Conservation (phyloP, 176 grass and related monocot genomes). For the Eragrostis nindensis region DNA sequence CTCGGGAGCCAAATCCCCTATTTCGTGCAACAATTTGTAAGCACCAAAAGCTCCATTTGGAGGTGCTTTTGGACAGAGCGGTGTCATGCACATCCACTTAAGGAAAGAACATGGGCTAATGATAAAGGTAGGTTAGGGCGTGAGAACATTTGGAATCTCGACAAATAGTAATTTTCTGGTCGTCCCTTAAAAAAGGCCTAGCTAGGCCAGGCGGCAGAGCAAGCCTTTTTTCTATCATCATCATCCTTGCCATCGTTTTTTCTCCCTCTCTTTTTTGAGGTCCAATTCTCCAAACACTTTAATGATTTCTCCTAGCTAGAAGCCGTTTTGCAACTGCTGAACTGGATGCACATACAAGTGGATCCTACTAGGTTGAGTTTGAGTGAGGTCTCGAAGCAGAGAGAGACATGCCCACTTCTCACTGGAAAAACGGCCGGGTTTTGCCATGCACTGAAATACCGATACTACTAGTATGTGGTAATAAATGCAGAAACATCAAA, state of each 20-base stretch:
- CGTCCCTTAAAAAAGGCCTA: slow-evolving; percentile 40
- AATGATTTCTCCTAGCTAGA: not conserved
- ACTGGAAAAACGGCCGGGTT: not conserved
- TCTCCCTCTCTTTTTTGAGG: slow-evolving; percentile 38
- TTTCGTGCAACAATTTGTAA: slow-evolving; percentile 53
- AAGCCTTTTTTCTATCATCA: slow-evolving; percentile 43
- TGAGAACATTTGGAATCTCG: slow-evolving; percentile 76
- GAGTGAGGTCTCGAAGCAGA: not conserved
- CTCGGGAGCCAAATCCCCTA: slow-evolving; percentile 52
- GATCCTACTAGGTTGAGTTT: not conserved
- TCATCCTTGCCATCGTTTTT: slow-evolving; percentile 27
- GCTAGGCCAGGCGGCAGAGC: slow-evolving; percentile 44
- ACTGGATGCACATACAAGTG: no score
- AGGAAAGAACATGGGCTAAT: slow-evolving; percentile 59
- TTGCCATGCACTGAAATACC: not conserved
- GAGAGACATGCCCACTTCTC: not conserved
- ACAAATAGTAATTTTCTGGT: slow-evolving; percentile 29
- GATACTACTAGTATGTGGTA: no score
- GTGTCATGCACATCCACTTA: slow-evolving; percentile 6
- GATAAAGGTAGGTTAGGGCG: slow-evolving; percentile 36
- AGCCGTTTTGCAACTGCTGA: not conserved
- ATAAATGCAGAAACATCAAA: not conserved
- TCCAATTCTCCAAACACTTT: not conserved
- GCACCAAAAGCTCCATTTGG: not conserved
- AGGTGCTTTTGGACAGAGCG: slow-evolving; percentile 7